Evolutionary conservation across 2,329 filamentous ascomycete genomes (phyloP), one percentile per base, ranked within the genome.

Genomic region (Fusarium algeriense): DNA sequence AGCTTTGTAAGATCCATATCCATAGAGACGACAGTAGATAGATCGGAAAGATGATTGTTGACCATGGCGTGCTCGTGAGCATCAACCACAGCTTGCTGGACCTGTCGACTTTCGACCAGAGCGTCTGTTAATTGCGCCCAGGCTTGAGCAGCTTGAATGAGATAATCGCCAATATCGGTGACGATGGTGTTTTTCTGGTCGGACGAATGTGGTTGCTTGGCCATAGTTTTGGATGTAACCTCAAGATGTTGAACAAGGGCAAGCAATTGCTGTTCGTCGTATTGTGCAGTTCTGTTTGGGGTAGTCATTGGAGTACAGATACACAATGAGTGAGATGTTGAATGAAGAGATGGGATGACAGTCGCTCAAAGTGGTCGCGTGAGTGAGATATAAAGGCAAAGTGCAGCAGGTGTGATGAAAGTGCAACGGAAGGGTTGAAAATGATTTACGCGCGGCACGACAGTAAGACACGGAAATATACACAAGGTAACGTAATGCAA

Each of bases 151-250:
- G 78, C 79, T 17, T 77, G 76, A 19, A 71, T 73, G 17, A 81
- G 64, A 41, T 81, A 81, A 19, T 81, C 80, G n/a, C 80, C 80
- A 57, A 81, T 75, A 26, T 81, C 78, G 34, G 63, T 67, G 45
- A 81, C 73, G 13, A 81, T 49, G 17, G 75, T 78, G 5, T 73
- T 71, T 26, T 53, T 41, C n/a, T 63, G 60, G 10, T 67, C 58
- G 43, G 64, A n/a, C 3, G 60, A 49, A 12, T 60, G 41, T 5
- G 55, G 26, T 19, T 69, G 67, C 14, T 63, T 73, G 35, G 70
- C 49, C 70, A 71, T 73, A 30, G 40, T 49, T 37, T 26, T 34
- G 15, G 69, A 62, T 11, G 57, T 48, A 11, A 71, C 45, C 13
- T 71, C 45, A 2, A 73, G 54, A 32, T 67, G 45, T 28, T 69